These are phyloP conservation scores for Penicillium atrosanguineum DNA, from an alignment of 495 filamentous ascomycete genomes.

Conservation along the genomic window DNA sequence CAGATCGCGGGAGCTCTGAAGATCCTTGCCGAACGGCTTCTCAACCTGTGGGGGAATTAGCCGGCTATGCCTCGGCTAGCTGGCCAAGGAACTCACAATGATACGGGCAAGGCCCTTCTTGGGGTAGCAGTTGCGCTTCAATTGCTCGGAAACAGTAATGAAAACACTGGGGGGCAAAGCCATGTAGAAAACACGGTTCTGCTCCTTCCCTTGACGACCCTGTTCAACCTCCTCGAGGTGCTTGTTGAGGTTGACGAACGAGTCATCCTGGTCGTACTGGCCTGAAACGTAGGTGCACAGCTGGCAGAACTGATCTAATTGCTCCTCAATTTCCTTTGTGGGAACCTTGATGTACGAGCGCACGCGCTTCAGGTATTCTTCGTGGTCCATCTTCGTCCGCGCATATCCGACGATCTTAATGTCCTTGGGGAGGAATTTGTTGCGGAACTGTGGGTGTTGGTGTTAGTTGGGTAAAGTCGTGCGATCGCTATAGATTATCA, in stretches of 20 bases:
- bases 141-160: constrained; percentile 91
- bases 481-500: constrained; percentile 19
- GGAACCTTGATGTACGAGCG: constrained; percentile 99
- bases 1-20: constrained; percentile 88
- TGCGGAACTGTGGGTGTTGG: constrained; percentile 70
- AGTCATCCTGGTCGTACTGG: constrained; percentile 96
- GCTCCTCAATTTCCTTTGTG: constrained; percentile 95
- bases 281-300: constrained; percentile 92
- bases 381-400: constrained; percentile 97
- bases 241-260: constrained; percentile 82
- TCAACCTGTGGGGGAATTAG: constrained; percentile 64
- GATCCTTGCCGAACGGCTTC: constrained; percentile 98
- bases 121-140: constrained; percentile 97
- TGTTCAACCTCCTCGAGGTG: constrained; percentile 89
- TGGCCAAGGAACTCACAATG: constrained; percentile 60
- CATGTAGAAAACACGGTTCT: constrained; percentile 98
- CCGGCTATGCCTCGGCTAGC: background rate
- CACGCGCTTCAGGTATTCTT: constrained; percentile 89
- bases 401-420: constrained; percentile 99
- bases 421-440: constrained; percentile 97
- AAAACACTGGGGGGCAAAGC: constrained; percentile 97
- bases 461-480: constrained; percentile 16
- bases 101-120: constrained; percentile 83
- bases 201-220: constrained; percentile 63
- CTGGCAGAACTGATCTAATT: constrained; percentile 82